A percentile compares a stretch with the other conserved stretches of the same genome.
Evolutionary conservation across 2,329 filamentous ascomycete genomes (phyloP).

Genomic region (Exophiala sp.): DNA sequence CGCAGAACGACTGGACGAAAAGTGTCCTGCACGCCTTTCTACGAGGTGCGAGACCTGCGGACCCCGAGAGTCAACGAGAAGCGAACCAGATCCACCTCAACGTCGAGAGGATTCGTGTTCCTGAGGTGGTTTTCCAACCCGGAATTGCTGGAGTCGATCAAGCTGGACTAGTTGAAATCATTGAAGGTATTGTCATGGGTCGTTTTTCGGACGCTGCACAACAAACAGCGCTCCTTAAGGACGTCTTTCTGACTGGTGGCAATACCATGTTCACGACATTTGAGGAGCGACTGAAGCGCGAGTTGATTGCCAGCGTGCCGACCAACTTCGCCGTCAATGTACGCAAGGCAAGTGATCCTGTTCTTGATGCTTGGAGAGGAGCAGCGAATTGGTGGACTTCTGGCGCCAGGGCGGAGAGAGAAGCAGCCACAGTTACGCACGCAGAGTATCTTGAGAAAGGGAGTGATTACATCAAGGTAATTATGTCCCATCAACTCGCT

Average conservation of each 20-base stretch:
- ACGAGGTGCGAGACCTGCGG: constrained; percentile 81
- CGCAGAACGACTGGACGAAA: constrained; percentile 93
- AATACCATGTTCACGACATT: constrained; percentile 84
- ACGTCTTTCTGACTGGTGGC: constrained; percentile 93
- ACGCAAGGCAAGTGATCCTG: constrained; percentile 68
- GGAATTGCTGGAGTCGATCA: constrained; percentile 90
- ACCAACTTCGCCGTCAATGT: constrained; percentile 65
- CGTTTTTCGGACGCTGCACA: constrained; percentile 60
- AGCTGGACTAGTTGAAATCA: constrained; percentile 88
- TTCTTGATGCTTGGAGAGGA: constrained; percentile 90
- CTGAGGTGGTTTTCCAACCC: constrained; percentile 89
- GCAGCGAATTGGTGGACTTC: constrained; percentile 75
- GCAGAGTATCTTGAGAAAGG: constrained; percentile 92
- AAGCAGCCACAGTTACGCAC: constrained; percentile 65
- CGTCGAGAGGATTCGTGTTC: constrained; percentile 90
- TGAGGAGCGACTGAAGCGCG: constrained; percentile 72
- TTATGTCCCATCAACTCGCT: constrained; percentile 7
- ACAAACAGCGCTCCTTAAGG: constrained; percentile 69
- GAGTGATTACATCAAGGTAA: constrained; percentile 82
- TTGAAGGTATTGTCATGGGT: constrained; percentile 82
- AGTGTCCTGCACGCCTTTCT: constrained; percentile 85
- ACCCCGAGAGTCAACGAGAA: constrained; percentile 74
- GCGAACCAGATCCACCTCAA: constrained; percentile 90
- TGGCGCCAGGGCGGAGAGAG: constrained; percentile 55
- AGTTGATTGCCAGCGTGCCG: constrained; percentile 70